Base-by-base conservation (phyloP, 345 rosid genomes). In the Noccaea bulbosa region DNA sequence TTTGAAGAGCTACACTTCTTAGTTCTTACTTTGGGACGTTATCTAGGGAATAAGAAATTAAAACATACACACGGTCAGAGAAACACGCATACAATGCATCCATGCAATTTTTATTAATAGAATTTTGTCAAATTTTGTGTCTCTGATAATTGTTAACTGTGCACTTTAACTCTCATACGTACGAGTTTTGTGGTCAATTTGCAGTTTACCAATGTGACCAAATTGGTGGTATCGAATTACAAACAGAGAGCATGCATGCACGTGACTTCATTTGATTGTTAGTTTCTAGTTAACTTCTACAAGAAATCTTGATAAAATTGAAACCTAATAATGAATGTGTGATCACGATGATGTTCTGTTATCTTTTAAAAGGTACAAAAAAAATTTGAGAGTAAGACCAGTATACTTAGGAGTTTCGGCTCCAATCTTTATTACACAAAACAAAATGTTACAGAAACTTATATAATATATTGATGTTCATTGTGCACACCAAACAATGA, bases 401-500 rank as follows among this genome's bases (percentile, higher is more conserved):
- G 22, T 48, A 48, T 48, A 10, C 20, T 4, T 20, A 20, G 7
- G 53, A 48, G 53, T 48, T 48, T 48, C 1, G 7, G 53, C 20
- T 45, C 35, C 35, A 6, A 33, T 33, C 1, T 33, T 3, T 33
- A 1, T 33, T 5, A 33, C 35, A 33, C 7, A 33, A 33, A 33
- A 33, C 35, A 33, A 43, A 43, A 43, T 43, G 47, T 43, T 43
- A 17, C 52, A 17, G 3, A 5, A 24, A 48, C 30, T 10, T 48
- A 48, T 48, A 48, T 6, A 24, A 2, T 50, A 5, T 5, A 7
- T 52, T 2, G 55, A 51, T 27, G 30, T 3, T 27, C 30, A 27
- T 27, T 51, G 35, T 52, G 58, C 58, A 30, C 57, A 52, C 17
- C 38, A 30, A 52, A 52, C 57, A 12, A 52, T 52, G 17, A 12